phyloP scores from a whole-genome alignment of 805 yeast genomes.

The Brettanomyces naardenensis region DNA sequence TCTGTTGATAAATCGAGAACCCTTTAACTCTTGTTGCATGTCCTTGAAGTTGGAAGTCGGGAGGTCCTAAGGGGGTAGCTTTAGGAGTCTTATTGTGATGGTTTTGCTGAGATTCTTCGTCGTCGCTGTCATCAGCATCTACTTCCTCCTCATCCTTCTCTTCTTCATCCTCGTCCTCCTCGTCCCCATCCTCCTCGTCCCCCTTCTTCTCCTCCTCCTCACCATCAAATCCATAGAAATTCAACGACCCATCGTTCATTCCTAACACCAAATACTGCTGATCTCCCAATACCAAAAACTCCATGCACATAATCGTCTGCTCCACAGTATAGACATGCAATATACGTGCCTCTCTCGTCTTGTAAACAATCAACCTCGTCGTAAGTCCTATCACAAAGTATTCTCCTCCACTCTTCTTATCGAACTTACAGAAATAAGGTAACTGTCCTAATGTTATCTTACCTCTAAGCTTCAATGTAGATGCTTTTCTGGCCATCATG shows the following conservation, averaged over 20 bases:
- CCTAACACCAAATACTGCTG: slow-evolving; percentile 59
- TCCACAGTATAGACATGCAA: slow-evolving; percentile 42
- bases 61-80: slow-evolving; percentile 19
- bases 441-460: slow-evolving; percentile 56
- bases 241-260: slow-evolving; percentile 61
- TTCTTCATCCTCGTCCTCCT: slow-evolving; percentile 9
- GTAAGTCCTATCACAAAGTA: slow-evolving; percentile 69
- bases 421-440: slow-evolving; percentile 20
- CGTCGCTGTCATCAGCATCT: slow-evolving; percentile 23
- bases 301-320: slow-evolving; percentile 60
- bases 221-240: slow-evolving; percentile 40
- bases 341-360: slow-evolving; percentile 50
- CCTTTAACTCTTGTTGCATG: slow-evolving; percentile 85
- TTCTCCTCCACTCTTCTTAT: slow-evolving; percentile 48
- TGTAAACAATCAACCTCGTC: slow-evolving; percentile 56
- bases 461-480: slow-evolving; percentile 64
- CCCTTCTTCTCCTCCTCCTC: slow-evolving; percentile 15
- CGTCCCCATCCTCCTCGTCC: slow-evolving; percentile 11
- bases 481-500: slow-evolving; percentile 94
- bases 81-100: no score
- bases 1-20: slow-evolving; percentile 41
- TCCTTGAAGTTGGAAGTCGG: slow-evolving; percentile 60
- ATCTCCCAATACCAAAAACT: slow-evolving; percentile 36
- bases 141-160: slow-evolving; percentile 12
- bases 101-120: slow-evolving; percentile 8